Base-by-base conservation (phyloP, 441 rosid genomes). In the Capsella rubella region DNA sequence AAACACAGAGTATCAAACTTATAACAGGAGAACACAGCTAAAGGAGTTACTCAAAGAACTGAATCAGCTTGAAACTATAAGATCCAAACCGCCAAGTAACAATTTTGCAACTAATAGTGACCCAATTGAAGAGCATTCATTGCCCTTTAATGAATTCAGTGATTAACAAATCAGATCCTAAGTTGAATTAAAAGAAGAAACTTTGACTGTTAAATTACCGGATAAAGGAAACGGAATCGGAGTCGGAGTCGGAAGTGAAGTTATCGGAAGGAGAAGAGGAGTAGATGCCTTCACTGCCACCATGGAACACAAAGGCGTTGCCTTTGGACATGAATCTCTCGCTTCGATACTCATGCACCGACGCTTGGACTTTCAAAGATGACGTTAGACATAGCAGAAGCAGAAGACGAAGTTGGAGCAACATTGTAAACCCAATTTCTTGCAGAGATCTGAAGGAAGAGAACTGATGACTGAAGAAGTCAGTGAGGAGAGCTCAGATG, bases 281-380 rank as follows among this genome's bases (percentile, higher is more conserved):
- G 87, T 90, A 95, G 78, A 95, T 87, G 75, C 97, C 96, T 79
- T 91, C 99, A 64, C 91, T 95, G 54, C 99, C 98, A 6, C 95
- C 99, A 77, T 95, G 94, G 74, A 92, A 83, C 54, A 92, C 93
- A 76, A 85, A 92, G 53, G 98, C 98, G 81, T 92, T 90, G 54
- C 99, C 97, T 86, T 84, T 95, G 40, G 84, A 68, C 32, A 82
- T 85, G 82, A 95, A 95, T 72, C 72, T 87, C 64, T 88, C 93
- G 35, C 80, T 88, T 40, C 68, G 85, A 79, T 92, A 95, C 82
- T 90, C 93, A 55, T 95, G 98, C 76, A 95, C 87, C 47, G 98
- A 95, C 45, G 90, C 96, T 72, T 88, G 76, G 13, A 73, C 71
- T 61, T n/a, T 61, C 35, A 77, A 68, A 52, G 83, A 50, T 69